Evolutionary conservation across 768 basidiomycete genomes (phyloP).

Genomic region (Termitomyces sp.): DNA sequence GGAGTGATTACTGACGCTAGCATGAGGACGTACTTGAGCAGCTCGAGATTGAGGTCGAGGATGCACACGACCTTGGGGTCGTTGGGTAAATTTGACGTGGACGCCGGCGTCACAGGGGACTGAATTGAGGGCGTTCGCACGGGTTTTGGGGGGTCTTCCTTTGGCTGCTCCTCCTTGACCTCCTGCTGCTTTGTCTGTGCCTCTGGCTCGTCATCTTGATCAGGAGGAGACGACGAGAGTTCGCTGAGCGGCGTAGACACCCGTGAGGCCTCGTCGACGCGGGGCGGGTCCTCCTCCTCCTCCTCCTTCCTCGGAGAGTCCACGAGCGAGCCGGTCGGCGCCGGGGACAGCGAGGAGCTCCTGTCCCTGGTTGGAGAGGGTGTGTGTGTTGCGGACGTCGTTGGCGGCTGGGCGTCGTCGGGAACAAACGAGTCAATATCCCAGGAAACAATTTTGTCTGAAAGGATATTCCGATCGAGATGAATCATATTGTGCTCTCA

Average conservation of each 20-base stretch:
- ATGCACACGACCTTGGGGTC: conserved; percentile 54
- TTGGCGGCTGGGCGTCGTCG: conserved; percentile 12
- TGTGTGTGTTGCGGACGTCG: conserved; percentile 20
- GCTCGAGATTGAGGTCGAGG: conserved; percentile 65
- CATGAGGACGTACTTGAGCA: conserved; percentile 53
- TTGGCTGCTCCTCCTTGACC: background rate
- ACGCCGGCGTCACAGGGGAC: conserved; percentile 16
- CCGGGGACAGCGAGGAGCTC: conserved; percentile 56
- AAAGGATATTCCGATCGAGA: conserved; percentile 43
- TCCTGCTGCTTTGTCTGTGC: conserved; percentile 15
- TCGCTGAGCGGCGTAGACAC: conserved; percentile 75
- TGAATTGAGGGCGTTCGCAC: conserved; percentile 7
- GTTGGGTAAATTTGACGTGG: conserved; percentile 14
- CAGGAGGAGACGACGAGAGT: conserved; percentile 60
- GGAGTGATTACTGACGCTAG: background rate
- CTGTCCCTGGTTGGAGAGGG: conserved; percentile 35
- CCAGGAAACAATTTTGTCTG: conserved; percentile 16
- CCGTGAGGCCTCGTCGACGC: conserved; percentile 38
- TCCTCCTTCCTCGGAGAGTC: conserved; percentile 25
- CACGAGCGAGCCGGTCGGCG: conserved; percentile 37
- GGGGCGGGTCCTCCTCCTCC: conserved; percentile 13
- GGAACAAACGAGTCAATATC: conserved; percentile 10
- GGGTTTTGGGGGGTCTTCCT: background rate
- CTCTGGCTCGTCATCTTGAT: conserved; percentile 21
- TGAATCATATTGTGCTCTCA: conserved; percentile 43